These are phyloP conservation scores for Rhizopus sp. DNA, from an alignment of 371 early-diverging fungal genomes.

Conservation along the genomic window DNA sequence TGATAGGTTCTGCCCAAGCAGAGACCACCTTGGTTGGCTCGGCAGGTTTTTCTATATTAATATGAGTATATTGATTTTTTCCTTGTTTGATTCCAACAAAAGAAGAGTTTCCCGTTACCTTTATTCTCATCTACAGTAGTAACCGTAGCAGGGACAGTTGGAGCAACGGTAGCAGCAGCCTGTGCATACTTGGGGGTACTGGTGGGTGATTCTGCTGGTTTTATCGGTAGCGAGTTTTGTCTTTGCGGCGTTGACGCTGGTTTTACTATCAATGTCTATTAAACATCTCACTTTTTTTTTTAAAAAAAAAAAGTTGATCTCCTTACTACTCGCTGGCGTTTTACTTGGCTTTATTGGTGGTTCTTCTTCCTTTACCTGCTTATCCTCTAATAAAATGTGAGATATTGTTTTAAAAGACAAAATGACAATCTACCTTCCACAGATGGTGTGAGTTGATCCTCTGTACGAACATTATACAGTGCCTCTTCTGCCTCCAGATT, in stretches of 20 bases:
- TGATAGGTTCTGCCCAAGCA: conserved; percentile 31
- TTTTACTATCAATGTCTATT: too few species aligned
- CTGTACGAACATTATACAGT: conserved; percentile 63
- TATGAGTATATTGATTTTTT: neutral
- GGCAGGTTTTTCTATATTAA: neutral
- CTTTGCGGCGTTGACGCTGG: too few species aligned
- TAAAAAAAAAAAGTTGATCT: too few species aligned
- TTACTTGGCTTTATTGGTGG: neutral
- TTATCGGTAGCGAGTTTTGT: too few species aligned
- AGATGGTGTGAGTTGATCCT: conserved; percentile 34
- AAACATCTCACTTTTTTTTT: too few species aligned
- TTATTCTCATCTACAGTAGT: conserved; percentile 12
- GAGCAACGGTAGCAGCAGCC: conserved; percentile 20
- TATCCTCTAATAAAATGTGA: conserved; percentile 2
- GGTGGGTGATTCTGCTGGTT: too few species aligned
- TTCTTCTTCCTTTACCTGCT: conserved; percentile 1
- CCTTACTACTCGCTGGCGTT: too few species aligned
- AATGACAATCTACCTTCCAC: conserved; percentile 15
- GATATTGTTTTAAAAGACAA: neutral
- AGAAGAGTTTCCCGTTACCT: conserved; percentile 6
- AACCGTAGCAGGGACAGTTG: too few species aligned
- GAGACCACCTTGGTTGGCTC: neutral
- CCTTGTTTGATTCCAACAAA: conserved; percentile 15
- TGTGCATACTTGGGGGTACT: conserved; percentile 17
- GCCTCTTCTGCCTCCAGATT: conserved; percentile 91